Percentiles rank a stretch among this genome's conserved stretches.
These are phyloP conservation scores for Russula lepida DNA, from an alignment of 768 basidiomycete species.

Conservation along the genomic window DNA sequence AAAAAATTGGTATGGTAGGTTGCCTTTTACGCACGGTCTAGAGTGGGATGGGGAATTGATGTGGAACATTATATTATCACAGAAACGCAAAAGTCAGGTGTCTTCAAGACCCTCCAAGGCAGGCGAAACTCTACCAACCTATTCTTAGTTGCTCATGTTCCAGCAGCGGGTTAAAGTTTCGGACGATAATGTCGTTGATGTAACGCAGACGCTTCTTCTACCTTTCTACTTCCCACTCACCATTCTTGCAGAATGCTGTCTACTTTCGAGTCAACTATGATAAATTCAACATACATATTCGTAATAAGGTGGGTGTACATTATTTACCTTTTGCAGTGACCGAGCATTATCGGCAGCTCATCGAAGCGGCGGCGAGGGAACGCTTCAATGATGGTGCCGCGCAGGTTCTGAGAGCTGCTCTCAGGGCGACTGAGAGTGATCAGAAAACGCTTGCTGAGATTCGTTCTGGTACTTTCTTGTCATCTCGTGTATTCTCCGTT, in stretches of 20 bases:
- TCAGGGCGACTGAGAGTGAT: conserved; percentile 59
- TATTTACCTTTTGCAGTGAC: conserved; percentile 10
- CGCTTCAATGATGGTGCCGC: conserved; percentile 74
- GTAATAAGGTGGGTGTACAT: conserved; percentile 61
- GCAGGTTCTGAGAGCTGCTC: conserved; percentile 56
- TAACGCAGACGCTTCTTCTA: conserved; percentile 25
- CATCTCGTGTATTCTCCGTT: not conserved
- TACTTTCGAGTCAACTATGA: conserved; percentile 87
- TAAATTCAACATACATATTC: conserved; percentile 77
- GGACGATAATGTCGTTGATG: conserved; percentile 60
- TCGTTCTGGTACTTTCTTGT: conserved; percentile 45
- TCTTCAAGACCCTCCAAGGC: conserved; percentile 50
- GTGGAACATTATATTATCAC: conserved; percentile 5
- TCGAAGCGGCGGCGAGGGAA: conserved; percentile 66
- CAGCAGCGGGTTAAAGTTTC: conserved; percentile 37
- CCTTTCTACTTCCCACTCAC: not conserved
- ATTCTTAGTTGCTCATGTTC: not conserved
- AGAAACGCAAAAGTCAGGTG: conserved; percentile 54
- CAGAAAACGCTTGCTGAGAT: conserved; percentile 54
- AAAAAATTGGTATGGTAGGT: conserved; percentile 65
- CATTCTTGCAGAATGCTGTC: conserved; percentile 45
- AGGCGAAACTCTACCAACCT: conserved; percentile 11
- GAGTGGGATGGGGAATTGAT: conserved; percentile 1
- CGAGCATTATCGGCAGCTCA: conserved; percentile 42
- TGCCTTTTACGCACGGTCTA: not conserved